These are phyloP conservation scores for Gossypium turneri DNA, from an alignment of 345 rosid genomes.

Conservation along the genomic window DNA sequence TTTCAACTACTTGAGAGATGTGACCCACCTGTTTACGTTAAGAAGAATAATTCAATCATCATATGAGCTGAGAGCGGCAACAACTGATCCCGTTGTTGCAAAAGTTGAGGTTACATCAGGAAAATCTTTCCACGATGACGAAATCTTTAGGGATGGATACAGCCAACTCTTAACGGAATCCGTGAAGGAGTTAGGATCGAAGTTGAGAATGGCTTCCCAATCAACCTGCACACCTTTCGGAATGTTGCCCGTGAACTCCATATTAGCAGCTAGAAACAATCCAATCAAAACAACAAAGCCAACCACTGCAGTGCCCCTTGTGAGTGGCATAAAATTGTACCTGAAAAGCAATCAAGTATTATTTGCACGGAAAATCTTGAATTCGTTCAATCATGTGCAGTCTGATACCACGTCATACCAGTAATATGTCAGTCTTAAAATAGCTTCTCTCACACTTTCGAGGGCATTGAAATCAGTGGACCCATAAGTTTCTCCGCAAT, in stretches of 20 bases:
- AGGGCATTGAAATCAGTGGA: constrained; percentile 56
- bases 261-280: constrained; percentile 78
- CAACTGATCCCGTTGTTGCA: constrained; percentile 73
- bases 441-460: constrained; percentile 65
- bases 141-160: constrained; percentile 62
- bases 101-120: constrained; percentile 70
- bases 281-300: constrained; percentile 80
- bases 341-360: constrained; percentile 32
- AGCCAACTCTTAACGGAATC: constrained; percentile 75
- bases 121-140: constrained; percentile 78
- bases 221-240: constrained; percentile 78
- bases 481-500: constrained; percentile 72
- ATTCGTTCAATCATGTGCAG: constrained; percentile 5
- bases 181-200: constrained; percentile 51
- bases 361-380: constrained; percentile 3
- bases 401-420: constrained; percentile 45
- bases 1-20: neutral
- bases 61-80: constrained; percentile 69
- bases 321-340: constrained; percentile 95
- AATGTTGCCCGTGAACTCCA: constrained; percentile 71
- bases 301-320: constrained; percentile 86
- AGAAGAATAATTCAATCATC: constrained; percentile 37
- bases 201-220: constrained; percentile 91
- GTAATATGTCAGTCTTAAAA: constrained; percentile 90
- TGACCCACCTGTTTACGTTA: constrained; percentile 28